These are phyloP conservation scores for Fragaria iinumae DNA, from an alignment of 306 rosid genomes.

Conservation along the genomic window DNA sequence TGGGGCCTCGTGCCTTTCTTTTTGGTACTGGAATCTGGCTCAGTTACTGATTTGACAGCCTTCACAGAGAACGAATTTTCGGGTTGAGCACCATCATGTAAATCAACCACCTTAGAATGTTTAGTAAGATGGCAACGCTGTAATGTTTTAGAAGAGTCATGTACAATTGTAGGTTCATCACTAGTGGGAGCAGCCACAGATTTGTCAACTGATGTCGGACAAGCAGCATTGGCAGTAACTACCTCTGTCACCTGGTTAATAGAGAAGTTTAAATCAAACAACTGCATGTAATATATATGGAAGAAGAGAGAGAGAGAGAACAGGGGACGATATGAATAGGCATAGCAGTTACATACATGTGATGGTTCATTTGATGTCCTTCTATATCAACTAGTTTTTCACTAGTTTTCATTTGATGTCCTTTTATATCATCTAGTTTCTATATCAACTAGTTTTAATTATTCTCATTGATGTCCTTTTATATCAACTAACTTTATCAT, in stretches of 20 bases:
- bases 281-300: not conserved
- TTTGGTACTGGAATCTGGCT: slow-evolving; percentile 31
- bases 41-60: slow-evolving; percentile 33
- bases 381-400: slow-evolving; percentile 24
- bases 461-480: not conserved
- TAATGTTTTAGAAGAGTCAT: slow-evolving; percentile 30
- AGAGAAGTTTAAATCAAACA: slow-evolving; percentile 7
- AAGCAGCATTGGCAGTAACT: slow-evolving; percentile 23
- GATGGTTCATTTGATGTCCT: slow-evolving; percentile 2
- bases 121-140: slow-evolving; percentile 18
- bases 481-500: slow-evolving; percentile 27
- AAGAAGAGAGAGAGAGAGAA: not conserved
- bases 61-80: slow-evolving; percentile 20
- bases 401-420: no score
- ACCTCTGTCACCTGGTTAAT: slow-evolving; percentile 42
- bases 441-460: not conserved
- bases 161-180: slow-evolving; percentile 20
- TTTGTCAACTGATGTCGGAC: slow-evolving; percentile 25
- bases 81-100: slow-evolving; percentile 19
- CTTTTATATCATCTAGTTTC: no score
- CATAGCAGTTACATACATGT: slow-evolving; percentile 31
- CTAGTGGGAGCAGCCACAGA: slow-evolving; percentile 27
- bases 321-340: slow-evolving; percentile 10
- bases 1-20: slow-evolving; percentile 62
- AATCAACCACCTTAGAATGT: slow-evolving; percentile 29